A percentile compares a stretch with the other conserved stretches of the same genome.
phyloP scores from a whole-genome alignment of 192 early-diverging fungal genomes.

The Oehlia diaphana region DNA sequence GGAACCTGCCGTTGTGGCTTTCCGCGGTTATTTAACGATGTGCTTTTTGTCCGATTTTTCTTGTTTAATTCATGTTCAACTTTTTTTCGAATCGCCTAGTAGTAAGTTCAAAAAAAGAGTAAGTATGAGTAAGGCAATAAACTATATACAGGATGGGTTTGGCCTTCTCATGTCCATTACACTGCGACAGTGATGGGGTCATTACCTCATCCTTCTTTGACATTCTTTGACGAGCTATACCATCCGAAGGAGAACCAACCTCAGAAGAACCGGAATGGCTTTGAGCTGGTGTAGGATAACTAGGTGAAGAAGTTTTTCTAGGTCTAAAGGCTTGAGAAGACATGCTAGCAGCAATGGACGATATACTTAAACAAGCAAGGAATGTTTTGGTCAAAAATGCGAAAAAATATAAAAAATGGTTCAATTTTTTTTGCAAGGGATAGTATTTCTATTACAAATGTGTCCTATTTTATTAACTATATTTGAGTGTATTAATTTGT shows the following conservation, averaged over 20 bases:
- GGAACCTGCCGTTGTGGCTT: constrained; percentile 39
- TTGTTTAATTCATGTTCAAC: constrained; percentile 71
- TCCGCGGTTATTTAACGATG: constrained; percentile 28
- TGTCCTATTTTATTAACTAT: too few species aligned
- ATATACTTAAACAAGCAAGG: neutral
- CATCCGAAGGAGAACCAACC: constrained; percentile 41
- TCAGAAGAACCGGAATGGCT: constrained; percentile 31
- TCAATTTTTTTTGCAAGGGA: too few species aligned
- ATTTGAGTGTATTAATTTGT: too few species aligned
- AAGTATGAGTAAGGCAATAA: neutral
- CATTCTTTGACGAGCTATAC: constrained; percentile 42
- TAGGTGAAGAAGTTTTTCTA: constrained; percentile 6
- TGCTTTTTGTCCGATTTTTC: constrained; percentile 26
- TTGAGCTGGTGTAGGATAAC: constrained; percentile 18
- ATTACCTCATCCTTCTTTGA: constrained; percentile 49
- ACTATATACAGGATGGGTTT: neutral
- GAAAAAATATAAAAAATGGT: too few species aligned
- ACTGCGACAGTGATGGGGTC: neutral
- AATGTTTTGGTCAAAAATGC: neutral
- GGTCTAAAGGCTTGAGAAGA: neutral
- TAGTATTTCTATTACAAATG: too few species aligned
- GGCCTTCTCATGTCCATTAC: neutral
- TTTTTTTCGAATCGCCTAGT: constrained; percentile 67
- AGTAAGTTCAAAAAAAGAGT: neutral
- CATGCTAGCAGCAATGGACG: neutral